A percentile compares a stretch with the other conserved stretches of the same genome.
These are phyloP conservation scores for Phialemoniopsis sp. DNA, from an alignment of 2,329 filamentous ascomycete genomes.

Conservation along the genomic window DNA sequence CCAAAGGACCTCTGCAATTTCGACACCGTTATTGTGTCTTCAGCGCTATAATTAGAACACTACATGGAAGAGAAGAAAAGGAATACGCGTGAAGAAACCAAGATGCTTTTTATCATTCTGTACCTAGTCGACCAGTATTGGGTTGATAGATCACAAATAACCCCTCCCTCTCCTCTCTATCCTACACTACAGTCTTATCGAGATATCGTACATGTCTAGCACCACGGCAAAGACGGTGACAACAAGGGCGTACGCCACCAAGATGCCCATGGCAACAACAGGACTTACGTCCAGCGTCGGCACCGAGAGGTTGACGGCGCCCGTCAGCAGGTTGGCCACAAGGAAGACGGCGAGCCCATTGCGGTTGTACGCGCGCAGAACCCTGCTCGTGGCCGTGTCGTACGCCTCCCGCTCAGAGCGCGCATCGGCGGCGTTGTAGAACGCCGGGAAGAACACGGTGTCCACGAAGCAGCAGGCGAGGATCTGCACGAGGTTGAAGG, in stretches of 20 bases:
- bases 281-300: constrained; percentile 72
- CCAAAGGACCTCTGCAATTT: too few relatives aligned
- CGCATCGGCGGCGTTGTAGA: constrained; percentile 53
- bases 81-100: too few relatives aligned
- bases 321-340: constrained; percentile 84
- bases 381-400: constrained; percentile 67
- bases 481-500: constrained; percentile 85
- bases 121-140: too few relatives aligned
- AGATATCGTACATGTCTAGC: constrained; percentile 62
- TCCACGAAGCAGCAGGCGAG: constrained; percentile 76
- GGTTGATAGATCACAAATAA: too few relatives aligned
- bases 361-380: constrained; percentile 82
- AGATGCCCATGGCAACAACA: constrained; percentile 63
- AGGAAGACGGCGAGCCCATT: constrained; percentile 86
- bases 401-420: constrained; percentile 61
- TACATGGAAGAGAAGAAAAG: too few relatives aligned
- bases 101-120: too few relatives aligned
- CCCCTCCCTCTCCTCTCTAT: background rate
- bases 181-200: constrained; percentile 60
- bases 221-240: constrained; percentile 65
- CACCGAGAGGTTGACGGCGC: constrained; percentile 81
- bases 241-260: constrained; percentile 67
- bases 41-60: too few relatives aligned
- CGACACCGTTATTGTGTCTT: too few relatives aligned
- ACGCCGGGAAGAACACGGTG: constrained; percentile 69